Base-by-base conservation (phyloP, 257 asterid genomes). In the Avicennia marina region DNA sequence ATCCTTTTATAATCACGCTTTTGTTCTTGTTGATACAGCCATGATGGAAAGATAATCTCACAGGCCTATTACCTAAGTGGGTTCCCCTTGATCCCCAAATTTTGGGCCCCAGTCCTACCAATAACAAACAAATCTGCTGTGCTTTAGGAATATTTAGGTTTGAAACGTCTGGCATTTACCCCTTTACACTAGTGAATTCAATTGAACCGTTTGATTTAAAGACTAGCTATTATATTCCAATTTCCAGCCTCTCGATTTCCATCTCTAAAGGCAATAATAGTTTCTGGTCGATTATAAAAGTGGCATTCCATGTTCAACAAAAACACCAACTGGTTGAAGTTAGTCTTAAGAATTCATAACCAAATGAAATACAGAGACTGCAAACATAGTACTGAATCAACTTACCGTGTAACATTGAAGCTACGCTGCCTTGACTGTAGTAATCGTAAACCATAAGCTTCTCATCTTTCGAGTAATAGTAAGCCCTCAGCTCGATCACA, bases 391-490 rank as follows among this genome's bases (percentile, higher is more conserved):
- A 29, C 10, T 1, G 20, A 16, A 27, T 19, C 15, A 65, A 12
- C 75, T n/a, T 81, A 90, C 98, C 94, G 38, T 89, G 95, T 24
- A 93, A 62, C 87, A 86, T 78, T 26, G 83, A 75, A 70, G 97
- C 86, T 39, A 93, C 80, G 56, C 94, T 85, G 33, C 98, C 98
- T 58, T 75, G 81, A 36, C 79, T 69, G 68, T 78, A 78, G 73
- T 78, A 80, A 58, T 93, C 97, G 60, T 78, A 89, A 40, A 93
- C 95, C 84, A 84, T 81, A 45, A 93, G 98, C 84, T 89, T 93
- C 72, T 93, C 98, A 7, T 93, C 98, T 64, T 93, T 93, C 7
- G 98, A 93, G 72, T 88, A 93, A 70, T 86, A 93, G 58, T 93
- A 93, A 4, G 94, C 98, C 71, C 95, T 79, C 50, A 93, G 65